Percentiles rank a stretch among this genome's conserved stretches.
Conservation (phyloP, 768 basidiomycete genomes). For the Pulveroboletus sp. region DNA sequence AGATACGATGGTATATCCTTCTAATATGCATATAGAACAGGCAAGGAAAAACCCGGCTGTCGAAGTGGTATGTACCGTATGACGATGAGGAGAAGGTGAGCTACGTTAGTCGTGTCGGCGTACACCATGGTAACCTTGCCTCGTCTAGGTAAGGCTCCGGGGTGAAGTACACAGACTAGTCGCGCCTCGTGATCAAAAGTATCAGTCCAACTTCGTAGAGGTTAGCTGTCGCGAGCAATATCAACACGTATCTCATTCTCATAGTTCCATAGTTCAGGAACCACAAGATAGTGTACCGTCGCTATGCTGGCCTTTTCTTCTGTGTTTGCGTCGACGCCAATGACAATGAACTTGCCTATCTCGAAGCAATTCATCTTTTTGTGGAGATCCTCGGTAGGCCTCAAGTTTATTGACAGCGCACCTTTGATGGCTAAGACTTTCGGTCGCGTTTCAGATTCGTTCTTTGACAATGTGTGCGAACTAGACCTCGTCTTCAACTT, state of each 20-base stretch:
- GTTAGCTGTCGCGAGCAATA: conserved; percentile 42
- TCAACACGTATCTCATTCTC: conserved; percentile 3
- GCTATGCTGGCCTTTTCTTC: conserved; percentile 98
- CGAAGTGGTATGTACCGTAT: conserved; percentile 99
- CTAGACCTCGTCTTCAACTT: conserved; percentile 98
- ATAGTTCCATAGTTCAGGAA: conserved; percentile 75
- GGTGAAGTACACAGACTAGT: conserved; percentile 97
- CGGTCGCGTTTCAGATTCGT: conserved; percentile 64
- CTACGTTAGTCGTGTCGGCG: not conserved
- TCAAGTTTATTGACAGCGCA: not conserved
- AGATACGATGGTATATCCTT: conserved; percentile 1
- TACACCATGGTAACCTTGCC: not conserved
- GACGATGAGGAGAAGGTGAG: conserved; percentile 97
- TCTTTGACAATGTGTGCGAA: conserved; percentile 99
- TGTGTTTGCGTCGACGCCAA: conserved; percentile 97
- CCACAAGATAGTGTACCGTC: conserved; percentile 95
- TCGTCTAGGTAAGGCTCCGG: conserved; percentile 75
- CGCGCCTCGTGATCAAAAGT: conserved; percentile 96
- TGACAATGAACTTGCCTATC: conserved; percentile 95
- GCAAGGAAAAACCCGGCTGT: conserved; percentile 95
- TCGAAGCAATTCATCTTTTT: conserved; percentile 97
- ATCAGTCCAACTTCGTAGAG: conserved; percentile 99
- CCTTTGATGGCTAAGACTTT: not conserved
- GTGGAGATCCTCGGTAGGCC: conserved; percentile 91
- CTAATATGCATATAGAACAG: conserved; percentile 62